Conservation (phyloP, 306 rosid genomes). For the Albizia julibrissin region DNA sequence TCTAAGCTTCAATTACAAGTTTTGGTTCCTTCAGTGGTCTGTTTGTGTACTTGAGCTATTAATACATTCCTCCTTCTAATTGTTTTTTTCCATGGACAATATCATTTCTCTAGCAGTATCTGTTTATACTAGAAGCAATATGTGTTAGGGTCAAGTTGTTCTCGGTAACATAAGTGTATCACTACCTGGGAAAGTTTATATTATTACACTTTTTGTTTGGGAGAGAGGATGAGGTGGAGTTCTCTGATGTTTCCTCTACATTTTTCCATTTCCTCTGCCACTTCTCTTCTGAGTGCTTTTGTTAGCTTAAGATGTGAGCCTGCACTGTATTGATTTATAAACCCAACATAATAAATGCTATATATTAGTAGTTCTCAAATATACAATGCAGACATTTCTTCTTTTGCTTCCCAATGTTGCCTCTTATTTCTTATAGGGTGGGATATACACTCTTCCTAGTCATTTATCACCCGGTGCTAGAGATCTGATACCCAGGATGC, state of each 20-base stretch:
- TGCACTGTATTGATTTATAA: slow-evolving; percentile 1
- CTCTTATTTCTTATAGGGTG: slow-evolving; percentile 59
- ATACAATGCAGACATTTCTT: background rate
- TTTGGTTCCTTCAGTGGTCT: background rate
- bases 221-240: background rate
- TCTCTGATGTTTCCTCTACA: background rate
- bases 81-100: background rate
- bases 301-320: background rate
- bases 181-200: background rate
- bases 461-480: slow-evolving; percentile 89
- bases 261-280: background rate
- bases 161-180: background rate
- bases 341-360: background rate
- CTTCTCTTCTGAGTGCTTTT: background rate
- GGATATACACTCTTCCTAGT: slow-evolving; percentile 90
- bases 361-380: background rate
- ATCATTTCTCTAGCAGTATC: background rate
- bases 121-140: background rate
- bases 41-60: background rate
- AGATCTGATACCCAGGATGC: slow-evolving; percentile 89
- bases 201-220: background rate
- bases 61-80: background rate
- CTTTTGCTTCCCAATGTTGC: slow-evolving; percentile 29
- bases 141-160: background rate
- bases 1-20: background rate